Evolutionary conservation across 768 basidiomycete species (phyloP).

Genomic region (Sarcomyxa edulis): DNA sequence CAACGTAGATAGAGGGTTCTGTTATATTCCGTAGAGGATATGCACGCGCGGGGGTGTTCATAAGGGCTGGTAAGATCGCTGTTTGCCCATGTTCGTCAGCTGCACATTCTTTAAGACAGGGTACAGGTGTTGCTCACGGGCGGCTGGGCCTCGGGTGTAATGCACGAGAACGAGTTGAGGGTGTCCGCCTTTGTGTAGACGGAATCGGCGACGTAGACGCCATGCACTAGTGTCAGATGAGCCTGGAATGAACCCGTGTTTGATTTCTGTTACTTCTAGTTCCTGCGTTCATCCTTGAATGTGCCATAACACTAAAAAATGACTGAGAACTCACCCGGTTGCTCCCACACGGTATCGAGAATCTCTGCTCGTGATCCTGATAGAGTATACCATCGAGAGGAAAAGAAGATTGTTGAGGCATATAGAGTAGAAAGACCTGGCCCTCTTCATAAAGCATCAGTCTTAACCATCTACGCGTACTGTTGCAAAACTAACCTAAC

Average conservation of each 20-base stretch:
- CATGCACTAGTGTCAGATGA: slow-evolving; percentile 56
- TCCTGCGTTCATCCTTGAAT: slow-evolving; percentile 39
- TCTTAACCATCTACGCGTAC: neutral
- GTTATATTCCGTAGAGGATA: slow-evolving; percentile 67
- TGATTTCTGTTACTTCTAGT: slow-evolving; percentile 70
- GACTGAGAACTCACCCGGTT: slow-evolving; percentile 43
- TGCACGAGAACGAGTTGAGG: slow-evolving; percentile 72
- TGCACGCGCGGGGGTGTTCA: slow-evolving; percentile 57
- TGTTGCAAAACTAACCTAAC: slow-evolving; percentile 38
- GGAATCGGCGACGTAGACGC: slow-evolving; percentile 66
- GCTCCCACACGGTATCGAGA: slow-evolving; percentile 40
- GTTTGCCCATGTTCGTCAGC: no score
- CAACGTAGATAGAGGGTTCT: slow-evolving; percentile 64
- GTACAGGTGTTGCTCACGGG: slow-evolving; percentile 41
- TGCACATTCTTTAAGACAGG: slow-evolving; percentile 8
- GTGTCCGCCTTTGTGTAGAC: slow-evolving; percentile 69
- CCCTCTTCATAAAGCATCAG: slow-evolving; percentile 41
- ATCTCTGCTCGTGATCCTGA: slow-evolving; percentile 67
- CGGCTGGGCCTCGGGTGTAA: slow-evolving; percentile 60
- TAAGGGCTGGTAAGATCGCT: slow-evolving; percentile 58
- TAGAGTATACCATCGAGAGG: slow-evolving; percentile 76
- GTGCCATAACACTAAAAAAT: slow-evolving; percentile 5
- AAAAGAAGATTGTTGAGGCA: slow-evolving; percentile 53
- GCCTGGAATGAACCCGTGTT: slow-evolving; percentile 73
- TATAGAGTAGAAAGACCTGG: slow-evolving; percentile 59